phyloP scores from a whole-genome alignment of 805 yeast genomes.

The Candida saitoana region DNA sequence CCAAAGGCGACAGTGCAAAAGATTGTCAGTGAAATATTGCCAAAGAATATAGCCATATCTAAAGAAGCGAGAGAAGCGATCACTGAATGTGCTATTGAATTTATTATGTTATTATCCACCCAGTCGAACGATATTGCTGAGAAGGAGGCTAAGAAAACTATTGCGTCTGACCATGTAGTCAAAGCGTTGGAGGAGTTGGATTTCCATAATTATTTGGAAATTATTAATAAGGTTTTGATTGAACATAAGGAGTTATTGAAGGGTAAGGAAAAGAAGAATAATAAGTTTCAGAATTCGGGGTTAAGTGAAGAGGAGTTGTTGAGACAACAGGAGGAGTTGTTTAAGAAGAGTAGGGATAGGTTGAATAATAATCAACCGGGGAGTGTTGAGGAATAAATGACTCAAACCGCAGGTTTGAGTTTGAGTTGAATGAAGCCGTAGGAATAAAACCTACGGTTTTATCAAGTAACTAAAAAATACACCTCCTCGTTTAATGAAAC shows the following conservation, averaged over 20 bases:
- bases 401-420: too few relatives aligned
- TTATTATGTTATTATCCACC: slow-evolving; percentile 89
- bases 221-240: slow-evolving; percentile 69
- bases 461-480: too few relatives aligned
- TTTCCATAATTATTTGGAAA: slow-evolving; percentile 77
- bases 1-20: slow-evolving; percentile 91
- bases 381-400: neutral
- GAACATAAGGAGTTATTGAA: slow-evolving; percentile 88
- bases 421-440: too few relatives aligned
- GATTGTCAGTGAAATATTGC: slow-evolving; percentile 84
- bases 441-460: too few relatives aligned
- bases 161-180: slow-evolving; percentile 92
- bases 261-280: slow-evolving; percentile 84
- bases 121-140: slow-evolving; percentile 96
- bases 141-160: slow-evolving; percentile 91
- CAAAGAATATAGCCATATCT: slow-evolving; percentile 81
- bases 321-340: slow-evolving; percentile 88
- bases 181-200: slow-evolving; percentile 86
- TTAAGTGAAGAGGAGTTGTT: slow-evolving; percentile 87
- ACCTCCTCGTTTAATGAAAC: too few relatives aligned
- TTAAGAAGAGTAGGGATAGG: slow-evolving; percentile 70
- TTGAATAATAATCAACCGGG: slow-evolving; percentile 34
- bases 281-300: slow-evolving; percentile 91
- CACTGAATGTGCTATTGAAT: slow-evolving; percentile 94
- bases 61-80: slow-evolving; percentile 93